Percentiles rank a stretch among this genome's conserved stretches.
Conservation (phyloP, 2,329 filamentous ascomycete genomes). For the Exophiala alcalophila region DNA sequence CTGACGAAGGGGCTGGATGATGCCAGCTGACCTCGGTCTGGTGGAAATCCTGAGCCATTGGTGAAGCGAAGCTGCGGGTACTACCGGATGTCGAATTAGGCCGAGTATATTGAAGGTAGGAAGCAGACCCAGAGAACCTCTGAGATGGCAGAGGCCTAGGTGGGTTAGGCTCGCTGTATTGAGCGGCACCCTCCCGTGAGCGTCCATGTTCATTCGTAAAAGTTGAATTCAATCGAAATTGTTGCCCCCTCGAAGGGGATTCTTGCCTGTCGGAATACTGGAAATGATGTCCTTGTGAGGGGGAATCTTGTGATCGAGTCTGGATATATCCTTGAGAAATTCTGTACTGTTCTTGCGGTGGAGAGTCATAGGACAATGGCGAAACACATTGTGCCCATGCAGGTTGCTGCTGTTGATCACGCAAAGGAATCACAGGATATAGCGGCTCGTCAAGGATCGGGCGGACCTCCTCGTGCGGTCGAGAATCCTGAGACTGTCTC, state of each 20-base stretch:
- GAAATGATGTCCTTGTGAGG: background rate
- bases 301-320: slow-evolving; percentile 1
- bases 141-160: slow-evolving; percentile 7
- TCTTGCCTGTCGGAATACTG: background rate
- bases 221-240: slow-evolving; percentile 1
- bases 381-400: slow-evolving; percentile 1
- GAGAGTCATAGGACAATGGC: slow-evolving; percentile 4
- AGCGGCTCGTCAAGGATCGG: slow-evolving; percentile 21
- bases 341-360: slow-evolving; percentile 6
- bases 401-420: slow-evolving; percentile 2
- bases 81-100: slow-evolving; percentile 13
- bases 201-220: slow-evolving; percentile 4
- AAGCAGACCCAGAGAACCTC: background rate
- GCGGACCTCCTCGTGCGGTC: slow-evolving; percentile 2
- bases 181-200: background rate
- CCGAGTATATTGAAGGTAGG: slow-evolving; percentile 5
- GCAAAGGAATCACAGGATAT: slow-evolving; percentile 22
- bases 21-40: slow-evolving; percentile 7
- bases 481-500: slow-evolving; percentile 9
- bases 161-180: slow-evolving; percentile 2
- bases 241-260: slow-evolving; percentile 5
- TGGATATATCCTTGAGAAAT: background rate
- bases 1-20: slow-evolving; percentile 24
- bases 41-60: slow-evolving; percentile 21
- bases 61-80: slow-evolving; percentile 13